These are phyloP conservation scores for Castanopsis chinensis DNA, from an alignment of 306 rosid genomes.

Conservation along the genomic window DNA sequence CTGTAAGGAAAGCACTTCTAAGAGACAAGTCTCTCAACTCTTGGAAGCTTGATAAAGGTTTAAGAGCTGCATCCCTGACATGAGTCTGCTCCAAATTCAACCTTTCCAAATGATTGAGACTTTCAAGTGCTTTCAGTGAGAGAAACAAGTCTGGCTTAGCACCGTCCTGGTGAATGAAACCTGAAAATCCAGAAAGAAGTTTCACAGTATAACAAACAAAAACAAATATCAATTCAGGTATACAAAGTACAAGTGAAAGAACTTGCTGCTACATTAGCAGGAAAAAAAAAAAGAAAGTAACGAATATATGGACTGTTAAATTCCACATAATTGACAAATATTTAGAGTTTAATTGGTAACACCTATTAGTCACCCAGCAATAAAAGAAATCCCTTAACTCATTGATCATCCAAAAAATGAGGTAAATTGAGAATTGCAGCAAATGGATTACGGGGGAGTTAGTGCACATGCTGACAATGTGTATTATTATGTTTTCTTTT, in stretches of 20 bases:
- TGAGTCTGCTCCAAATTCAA: conserved; percentile 68
- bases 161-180: conserved; percentile 38
- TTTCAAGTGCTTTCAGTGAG: conserved; percentile 49
- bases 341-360: neutral
- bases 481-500: too few relatives aligned
- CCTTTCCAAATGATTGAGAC: conserved; percentile 56
- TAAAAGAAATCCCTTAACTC: neutral
- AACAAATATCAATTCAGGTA: neutral
- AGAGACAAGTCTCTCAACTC: conserved; percentile 57
- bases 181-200: conserved; percentile 35
- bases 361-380: neutral
- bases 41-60: conserved; percentile 51
- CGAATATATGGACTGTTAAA: neutral
- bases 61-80: conserved; percentile 54
- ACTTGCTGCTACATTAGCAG: neutral
- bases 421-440: neutral
- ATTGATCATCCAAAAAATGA: neutral
- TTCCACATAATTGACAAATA: neutral
- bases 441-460: neutral
- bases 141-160: conserved; percentile 26
- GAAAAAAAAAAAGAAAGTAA: neutral
- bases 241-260: neutral
- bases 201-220: neutral
- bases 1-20: conserved; percentile 59
- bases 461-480: neutral